A percentile compares a stretch with the other conserved stretches of the same genome.
Evolutionary conservation across 2,329 filamentous ascomycete genomes (phyloP).

Genomic region (Diaporthe helianthi): DNA sequence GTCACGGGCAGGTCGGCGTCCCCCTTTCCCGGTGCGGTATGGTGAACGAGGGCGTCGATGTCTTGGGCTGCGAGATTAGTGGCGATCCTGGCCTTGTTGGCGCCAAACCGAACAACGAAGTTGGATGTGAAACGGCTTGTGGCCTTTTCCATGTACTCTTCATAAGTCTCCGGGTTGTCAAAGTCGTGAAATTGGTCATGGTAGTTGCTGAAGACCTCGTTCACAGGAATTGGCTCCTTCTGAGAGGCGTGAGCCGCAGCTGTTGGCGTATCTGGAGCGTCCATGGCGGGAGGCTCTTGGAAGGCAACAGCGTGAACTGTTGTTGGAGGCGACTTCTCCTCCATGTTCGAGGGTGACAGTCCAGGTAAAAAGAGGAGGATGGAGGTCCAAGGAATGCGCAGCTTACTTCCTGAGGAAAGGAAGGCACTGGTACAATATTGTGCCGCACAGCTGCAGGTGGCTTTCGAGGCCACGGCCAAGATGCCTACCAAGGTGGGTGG

Average conservation of each 20-base stretch:
- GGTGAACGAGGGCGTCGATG: slow-evolving; percentile 48
- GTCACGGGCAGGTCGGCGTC: slow-evolving; percentile 56
- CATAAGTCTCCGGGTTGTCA: slow-evolving; percentile 57
- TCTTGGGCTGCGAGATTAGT: slow-evolving; percentile 57
- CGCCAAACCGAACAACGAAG: slow-evolving; percentile 71
- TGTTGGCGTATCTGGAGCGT: slow-evolving; percentile 34
- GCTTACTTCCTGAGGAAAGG: too few species aligned
- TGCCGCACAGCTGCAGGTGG: slow-evolving; percentile 28
- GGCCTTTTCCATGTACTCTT: slow-evolving; percentile 50
- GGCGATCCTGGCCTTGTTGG: slow-evolving; percentile 60
- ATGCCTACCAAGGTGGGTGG: background rate
- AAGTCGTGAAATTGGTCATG: slow-evolving; percentile 56
- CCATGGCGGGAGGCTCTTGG: slow-evolving; percentile 20
- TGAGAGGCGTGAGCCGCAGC: slow-evolving; percentile 1
- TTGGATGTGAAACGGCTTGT: slow-evolving; percentile 54
- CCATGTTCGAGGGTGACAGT: background rate
- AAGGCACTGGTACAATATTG: slow-evolving; percentile 12
- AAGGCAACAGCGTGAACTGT: slow-evolving; percentile 11
- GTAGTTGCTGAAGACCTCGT: slow-evolving; percentile 25
- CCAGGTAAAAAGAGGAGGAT: background rate
- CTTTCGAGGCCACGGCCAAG: slow-evolving; percentile 19
- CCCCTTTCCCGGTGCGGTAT: slow-evolving; percentile 40
- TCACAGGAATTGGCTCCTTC: slow-evolving; percentile 20
- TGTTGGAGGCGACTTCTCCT: background rate
- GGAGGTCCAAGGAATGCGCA: background rate